These are phyloP conservation scores for Gleditsia sinensis DNA, from an alignment of 306 rosid genomes.

Conservation along the genomic window DNA sequence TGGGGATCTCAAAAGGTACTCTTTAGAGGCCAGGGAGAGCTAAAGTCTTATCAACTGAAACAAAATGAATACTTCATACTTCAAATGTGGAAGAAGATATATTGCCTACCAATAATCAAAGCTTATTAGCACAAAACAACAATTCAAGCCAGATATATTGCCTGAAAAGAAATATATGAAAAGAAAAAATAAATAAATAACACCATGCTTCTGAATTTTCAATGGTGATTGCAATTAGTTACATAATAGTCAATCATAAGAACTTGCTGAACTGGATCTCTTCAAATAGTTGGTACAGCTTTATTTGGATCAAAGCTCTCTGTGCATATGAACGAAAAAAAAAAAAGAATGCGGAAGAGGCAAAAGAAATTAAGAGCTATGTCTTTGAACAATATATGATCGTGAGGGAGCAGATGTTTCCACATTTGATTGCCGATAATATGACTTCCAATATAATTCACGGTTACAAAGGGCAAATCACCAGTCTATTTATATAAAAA, in stretches of 20 bases:
- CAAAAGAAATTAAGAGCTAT: not conserved
- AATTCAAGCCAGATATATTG: not conserved
- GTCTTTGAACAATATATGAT: not conserved
- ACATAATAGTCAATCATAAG: not conserved
- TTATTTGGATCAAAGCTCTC: not conserved
- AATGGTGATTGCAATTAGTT: not conserved
- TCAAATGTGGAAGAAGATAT: not conserved
- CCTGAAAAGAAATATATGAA: not conserved
- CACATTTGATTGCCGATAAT: not conserved
- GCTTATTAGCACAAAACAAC: not conserved
- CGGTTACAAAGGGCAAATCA: not conserved
- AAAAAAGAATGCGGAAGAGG: not conserved
- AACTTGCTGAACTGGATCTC: not conserved
- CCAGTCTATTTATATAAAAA: not conserved
- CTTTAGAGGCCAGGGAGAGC: not conserved
- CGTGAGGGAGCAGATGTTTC: not conserved
- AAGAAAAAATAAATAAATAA: not conserved
- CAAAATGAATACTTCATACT: not conserved
- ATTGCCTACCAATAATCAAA: not conserved
- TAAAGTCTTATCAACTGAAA: not conserved
- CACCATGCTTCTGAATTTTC: not conserved
- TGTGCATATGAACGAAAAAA: not conserved
- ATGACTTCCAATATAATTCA: not conserved
- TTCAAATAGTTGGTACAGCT: not conserved
- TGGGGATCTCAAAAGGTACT: not conserved